Base-by-base conservation (phyloP, 208 protist genomes). In the Leptomonas pyrrhocoris region DNA sequence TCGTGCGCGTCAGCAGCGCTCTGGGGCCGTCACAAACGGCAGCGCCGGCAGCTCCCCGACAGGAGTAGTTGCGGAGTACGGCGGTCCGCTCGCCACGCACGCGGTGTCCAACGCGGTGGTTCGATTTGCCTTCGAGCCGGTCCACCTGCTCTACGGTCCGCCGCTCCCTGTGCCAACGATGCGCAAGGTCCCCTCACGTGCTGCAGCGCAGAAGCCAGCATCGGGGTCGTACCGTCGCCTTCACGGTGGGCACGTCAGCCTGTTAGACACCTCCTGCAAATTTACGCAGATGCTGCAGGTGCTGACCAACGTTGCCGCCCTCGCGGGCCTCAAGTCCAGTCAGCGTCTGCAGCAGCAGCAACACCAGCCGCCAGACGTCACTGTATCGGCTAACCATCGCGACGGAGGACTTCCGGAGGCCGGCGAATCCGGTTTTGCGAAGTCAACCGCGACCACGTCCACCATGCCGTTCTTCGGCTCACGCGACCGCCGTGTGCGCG, bases 41-140 rank as follows among this genome's bases (percentile, higher is more conserved):
- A 38, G 34, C 34, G 9, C 34, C 9, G 34, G 34, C 9, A 38
- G 9, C 9, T 3, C 34, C 9, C 9, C 34, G 34, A 9, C 34
- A 38, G 9, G 9, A 38, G 34, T 9, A 38, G 34, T 9, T 38
- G 34, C 34, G 34, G 34, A 9, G 9, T 38, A 38, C 34, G 9
- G 9, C 42, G 5, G 3, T 27, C 40, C 2, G 30, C 48, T 18
- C 8, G 18, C 31, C 13, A 5, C 15, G 43, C 62, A 34, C 16
- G 23, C 64, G 16, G 57, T 61, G 34, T 72, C 58, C 28, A 77
- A 71, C 54, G 72, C 72, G 2, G 71, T 78, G 2, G 19, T 84
- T 5, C 56, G 55, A 9, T 78, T 84, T 54, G 54, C 34, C 27
- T 84, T 84, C 30, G 79, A 84, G 16, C 19, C 45, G 7, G 2